Evolutionary conservation across 441 rosid genomes (phyloP).

Genomic region (Hypseocharis bilobata): DNA sequence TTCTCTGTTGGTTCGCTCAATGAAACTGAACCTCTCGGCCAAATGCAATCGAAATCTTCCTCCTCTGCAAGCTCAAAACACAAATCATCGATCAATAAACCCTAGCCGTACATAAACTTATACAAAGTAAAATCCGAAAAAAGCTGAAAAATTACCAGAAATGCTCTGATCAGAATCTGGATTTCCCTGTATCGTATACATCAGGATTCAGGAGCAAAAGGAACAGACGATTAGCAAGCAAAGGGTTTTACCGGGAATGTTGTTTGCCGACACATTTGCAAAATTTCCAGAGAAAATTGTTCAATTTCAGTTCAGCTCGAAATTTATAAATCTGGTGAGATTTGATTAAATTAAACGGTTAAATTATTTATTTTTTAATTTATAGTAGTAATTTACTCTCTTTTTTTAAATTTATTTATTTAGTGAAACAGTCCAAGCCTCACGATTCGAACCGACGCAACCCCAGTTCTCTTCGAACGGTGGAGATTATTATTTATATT

Average conservation of each 20-base stretch:
- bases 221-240: background rate
- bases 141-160: conserved; percentile 40
- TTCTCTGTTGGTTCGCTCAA: conserved; percentile 25
- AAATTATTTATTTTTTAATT: no score
- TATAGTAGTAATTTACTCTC: background rate
- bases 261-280: conserved; percentile 60
- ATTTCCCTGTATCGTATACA: conserved; percentile 29
- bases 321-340: background rate
- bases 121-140: background rate
- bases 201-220: background rate
- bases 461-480: no score
- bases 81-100: conserved; percentile 8
- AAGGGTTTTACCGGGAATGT: conserved; percentile 27
- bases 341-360: background rate
- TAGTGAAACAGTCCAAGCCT: background rate
- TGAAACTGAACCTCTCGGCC: conserved; percentile 30
- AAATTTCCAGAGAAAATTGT: background rate
- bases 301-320: background rate
- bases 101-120: background rate
- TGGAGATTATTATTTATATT: no score
- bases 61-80: conserved; percentile 32
- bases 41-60: conserved; percentile 38
- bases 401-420: no score
- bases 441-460: no score
- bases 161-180: conserved; percentile 66